Evolutionary conservation across 2,329 filamentous ascomycete species (phyloP).

Genomic region (Hypoxylon rubiginosum): DNA sequence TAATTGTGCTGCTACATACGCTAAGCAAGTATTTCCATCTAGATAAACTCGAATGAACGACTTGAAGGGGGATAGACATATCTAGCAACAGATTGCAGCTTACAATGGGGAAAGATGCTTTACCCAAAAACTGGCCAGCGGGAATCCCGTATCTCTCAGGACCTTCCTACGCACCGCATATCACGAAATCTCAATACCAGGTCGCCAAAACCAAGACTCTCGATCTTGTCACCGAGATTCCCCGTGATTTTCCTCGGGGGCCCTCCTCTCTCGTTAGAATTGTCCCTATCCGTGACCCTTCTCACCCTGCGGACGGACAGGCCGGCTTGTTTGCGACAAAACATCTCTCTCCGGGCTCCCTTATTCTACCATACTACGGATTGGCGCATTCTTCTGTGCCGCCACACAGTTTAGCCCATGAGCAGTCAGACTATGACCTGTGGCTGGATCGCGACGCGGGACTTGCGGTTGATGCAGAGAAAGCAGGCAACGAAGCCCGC

Average conservation of each 20-base stretch:
- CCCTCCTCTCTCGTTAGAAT: slow-evolving; percentile 68
- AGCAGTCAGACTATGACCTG: slow-evolving; percentile 73
- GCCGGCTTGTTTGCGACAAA: slow-evolving; percentile 71
- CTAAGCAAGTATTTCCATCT: too few species aligned
- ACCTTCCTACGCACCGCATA: slow-evolving; percentile 62
- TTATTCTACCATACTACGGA: slow-evolving; percentile 74
- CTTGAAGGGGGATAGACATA: background rate
- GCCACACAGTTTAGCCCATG: slow-evolving; percentile 52
- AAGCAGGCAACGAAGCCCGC: slow-evolving; percentile 72
- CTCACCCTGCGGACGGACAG: slow-evolving; percentile 71
- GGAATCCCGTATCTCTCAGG: slow-evolving; percentile 65
- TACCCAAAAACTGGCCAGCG: slow-evolving; percentile 71
- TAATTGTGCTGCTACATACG: too few species aligned
- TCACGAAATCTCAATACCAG: slow-evolving; percentile 59
- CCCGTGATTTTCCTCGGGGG: slow-evolving; percentile 55
- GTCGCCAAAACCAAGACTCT: slow-evolving; percentile 54
- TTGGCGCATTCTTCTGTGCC: slow-evolving; percentile 63
- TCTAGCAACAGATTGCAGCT: background rate
- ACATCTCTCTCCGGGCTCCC: slow-evolving; percentile 65
- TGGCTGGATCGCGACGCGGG: slow-evolving; percentile 70
- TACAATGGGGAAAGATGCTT: slow-evolving; percentile 47
- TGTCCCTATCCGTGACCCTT: slow-evolving; percentile 61
- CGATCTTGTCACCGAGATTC: slow-evolving; percentile 51
- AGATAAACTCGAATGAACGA: background rate
- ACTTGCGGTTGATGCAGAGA: slow-evolving; percentile 71